Evolutionary conservation across 2,329 filamentous ascomycete genomes (phyloP).

Genomic region (Pyrenophora teres): DNA sequence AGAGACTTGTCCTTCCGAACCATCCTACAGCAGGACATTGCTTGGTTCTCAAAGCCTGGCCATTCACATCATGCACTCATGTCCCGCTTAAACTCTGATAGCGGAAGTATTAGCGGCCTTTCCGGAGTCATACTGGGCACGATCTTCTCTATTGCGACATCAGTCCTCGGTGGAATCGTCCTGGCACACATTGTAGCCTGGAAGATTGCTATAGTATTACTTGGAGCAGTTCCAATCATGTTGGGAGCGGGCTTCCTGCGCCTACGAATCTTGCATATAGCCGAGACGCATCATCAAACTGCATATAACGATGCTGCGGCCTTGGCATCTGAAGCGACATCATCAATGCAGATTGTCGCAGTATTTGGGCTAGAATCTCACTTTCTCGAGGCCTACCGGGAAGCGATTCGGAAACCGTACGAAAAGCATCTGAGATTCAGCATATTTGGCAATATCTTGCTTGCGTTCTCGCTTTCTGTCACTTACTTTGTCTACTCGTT

Average conservation of each 20-base stretch:
- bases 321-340: slow-evolving; percentile 69
- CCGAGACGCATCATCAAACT: slow-evolving; percentile 66
- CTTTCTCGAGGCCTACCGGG: slow-evolving; percentile 46
- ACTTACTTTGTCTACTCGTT: slow-evolving; percentile 56
- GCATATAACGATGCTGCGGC: slow-evolving; percentile 68
- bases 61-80: slow-evolving; percentile 53
- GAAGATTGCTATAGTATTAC: slow-evolving; percentile 57
- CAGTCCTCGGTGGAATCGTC: slow-evolving; percentile 54
- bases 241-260: slow-evolving; percentile 53
- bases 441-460: slow-evolving; percentile 48
- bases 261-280: slow-evolving; percentile 57
- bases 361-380: slow-evolving; percentile 50
- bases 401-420: slow-evolving; percentile 48
- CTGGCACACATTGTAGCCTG: slow-evolving; percentile 56
- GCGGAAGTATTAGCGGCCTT: slow-evolving; percentile 54
- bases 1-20: slow-evolving; percentile 55
- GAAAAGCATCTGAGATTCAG: slow-evolving; percentile 49
- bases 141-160: slow-evolving; percentile 55
- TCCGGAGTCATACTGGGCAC: slow-evolving; percentile 57
- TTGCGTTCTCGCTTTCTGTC: slow-evolving; percentile 52
- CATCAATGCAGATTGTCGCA: slow-evolving; percentile 65
- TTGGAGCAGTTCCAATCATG: slow-evolving; percentile 57
- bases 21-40: slow-evolving; percentile 61
- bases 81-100: slow-evolving; percentile 54
- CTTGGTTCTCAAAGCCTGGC: slow-evolving; percentile 53